Conservation (phyloP, 2,329 filamentous ascomycete species). For the Exophiala calicioides region DNA sequence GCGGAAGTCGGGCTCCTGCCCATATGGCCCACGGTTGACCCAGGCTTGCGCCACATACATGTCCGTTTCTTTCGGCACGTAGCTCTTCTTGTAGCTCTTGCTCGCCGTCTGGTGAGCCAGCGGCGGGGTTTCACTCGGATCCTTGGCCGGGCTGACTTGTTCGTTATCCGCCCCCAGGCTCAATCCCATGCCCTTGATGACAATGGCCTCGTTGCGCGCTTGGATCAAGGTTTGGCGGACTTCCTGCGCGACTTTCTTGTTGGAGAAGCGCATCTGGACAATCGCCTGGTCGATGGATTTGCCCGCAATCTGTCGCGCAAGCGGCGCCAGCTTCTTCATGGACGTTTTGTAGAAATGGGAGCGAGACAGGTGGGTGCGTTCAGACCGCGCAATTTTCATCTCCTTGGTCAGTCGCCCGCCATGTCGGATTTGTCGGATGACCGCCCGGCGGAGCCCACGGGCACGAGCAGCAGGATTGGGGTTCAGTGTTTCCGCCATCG, state of each 20-base stretch:
- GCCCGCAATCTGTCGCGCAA: constrained; percentile 85
- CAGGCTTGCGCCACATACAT: constrained; percentile 93
- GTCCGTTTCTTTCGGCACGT: constrained; percentile 71
- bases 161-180: neutral
- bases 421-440: constrained; percentile 71
- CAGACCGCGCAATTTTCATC: constrained; percentile 67
- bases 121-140: constrained; percentile 26
- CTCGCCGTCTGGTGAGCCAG: constrained; percentile 39
- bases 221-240: constrained; percentile 76
- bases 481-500: constrained; percentile 67
- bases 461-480: constrained; percentile 71
- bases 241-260: constrained; percentile 86
- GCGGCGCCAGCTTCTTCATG: constrained; percentile 84
- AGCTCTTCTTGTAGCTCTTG: constrained; percentile 71
- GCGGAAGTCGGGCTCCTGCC: constrained; percentile 66
- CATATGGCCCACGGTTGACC: constrained; percentile 75
- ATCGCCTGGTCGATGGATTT: constrained; percentile 95
- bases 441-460: constrained; percentile 80
- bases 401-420: constrained; percentile 66
- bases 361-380: constrained; percentile 60
- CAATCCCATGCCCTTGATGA: constrained; percentile 81
- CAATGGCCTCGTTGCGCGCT: constrained; percentile 78
- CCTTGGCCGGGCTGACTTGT: constrained; percentile 8
- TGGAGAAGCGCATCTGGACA: constrained; percentile 89
- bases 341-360: constrained; percentile 78